Conservation (phyloP, 2,329 filamentous ascomycete genomes). For the Purpureocillium lavendulum region DNA sequence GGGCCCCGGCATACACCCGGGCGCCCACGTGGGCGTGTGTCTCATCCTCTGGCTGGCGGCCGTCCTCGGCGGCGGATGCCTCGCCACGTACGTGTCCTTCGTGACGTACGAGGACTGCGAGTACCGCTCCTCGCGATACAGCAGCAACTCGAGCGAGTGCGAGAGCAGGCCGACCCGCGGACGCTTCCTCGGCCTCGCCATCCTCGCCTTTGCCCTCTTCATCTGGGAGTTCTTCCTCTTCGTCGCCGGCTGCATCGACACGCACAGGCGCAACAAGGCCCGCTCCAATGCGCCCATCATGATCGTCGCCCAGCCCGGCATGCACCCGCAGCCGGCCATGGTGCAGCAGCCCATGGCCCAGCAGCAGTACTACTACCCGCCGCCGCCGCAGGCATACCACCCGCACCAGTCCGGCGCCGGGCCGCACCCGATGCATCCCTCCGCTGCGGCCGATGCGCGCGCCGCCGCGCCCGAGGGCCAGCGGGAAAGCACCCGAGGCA, state of each 20-base stretch:
- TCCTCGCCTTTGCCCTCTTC: constrained; percentile 16
- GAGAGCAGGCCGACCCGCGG: constrained; percentile 1
- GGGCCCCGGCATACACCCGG: constrained; percentile 30
- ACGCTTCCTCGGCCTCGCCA: constrained; percentile 11
- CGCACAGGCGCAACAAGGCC: constrained; percentile 17
- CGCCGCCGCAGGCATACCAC: too few species aligned
- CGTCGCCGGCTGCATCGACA: constrained; percentile 30
- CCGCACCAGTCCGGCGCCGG: too few species aligned
- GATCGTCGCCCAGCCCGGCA: background rate
- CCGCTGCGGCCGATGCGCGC: too few species aligned
- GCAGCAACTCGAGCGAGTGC: background rate
- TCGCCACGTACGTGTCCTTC: constrained; percentile 10
- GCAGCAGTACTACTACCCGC: background rate
- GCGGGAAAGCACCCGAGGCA: too few species aligned
- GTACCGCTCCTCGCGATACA: too few species aligned
- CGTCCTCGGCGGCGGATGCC: constrained; percentile 15
- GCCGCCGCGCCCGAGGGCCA: too few species aligned
- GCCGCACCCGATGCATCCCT: too few species aligned
- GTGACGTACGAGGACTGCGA: background rate
- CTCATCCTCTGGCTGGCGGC: constrained; percentile 31
- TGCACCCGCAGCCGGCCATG: background rate
- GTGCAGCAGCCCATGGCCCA: background rate
- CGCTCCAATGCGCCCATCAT: constrained; percentile 4
- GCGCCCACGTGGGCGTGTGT: constrained; percentile 31
- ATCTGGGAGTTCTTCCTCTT: constrained; percentile 29